Evolutionary conservation across 805 yeast genomes (phyloP), one percentile per base, ranked within the genome.

Genomic region (Myxozyma geophila): DNA sequence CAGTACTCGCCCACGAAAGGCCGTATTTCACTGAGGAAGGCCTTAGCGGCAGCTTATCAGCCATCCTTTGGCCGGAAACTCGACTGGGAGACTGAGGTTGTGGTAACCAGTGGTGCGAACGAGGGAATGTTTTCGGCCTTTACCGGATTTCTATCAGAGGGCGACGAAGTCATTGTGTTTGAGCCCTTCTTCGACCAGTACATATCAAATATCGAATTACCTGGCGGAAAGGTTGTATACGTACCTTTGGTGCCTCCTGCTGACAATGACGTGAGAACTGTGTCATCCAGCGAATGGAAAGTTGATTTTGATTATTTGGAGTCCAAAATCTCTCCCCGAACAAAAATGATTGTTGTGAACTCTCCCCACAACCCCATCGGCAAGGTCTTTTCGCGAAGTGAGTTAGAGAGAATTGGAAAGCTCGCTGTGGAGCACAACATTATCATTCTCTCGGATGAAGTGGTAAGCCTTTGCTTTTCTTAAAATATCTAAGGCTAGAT

Each of bases 151-250:
- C 77, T 95, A 67, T 83, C 89, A 51, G 84, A 86, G 1, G 98
- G 96, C 23, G 99, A 95, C 72, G 99, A 95, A 76, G 99, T 88
- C 33, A 89, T 95, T 75, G 98, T 95, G 13, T 89, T 95, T 74
- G 96, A 93, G 76, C 99, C 99, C 2, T 95, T 92, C 74, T 95
- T 95, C 74, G 99, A 95, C 73, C 99, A 95, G 77, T 95, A 95
- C 77, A 90, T 95, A 68, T 86, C 98, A 61, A 93, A 95, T 76
- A 89, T 95, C 72, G 95, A 92, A 75, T 84, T 95, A 79, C 87
- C 96, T 5, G 98, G 98, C 41, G 99, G 97, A 48, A 89, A 86
- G 72, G 91, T 90, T 36, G 91, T 87, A 54, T 92, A 91, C 71
- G 96, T 90, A 46, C 90, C 92, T 54, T 80, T 95, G 66, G 87